Conservation (phyloP, 2,329 filamentous ascomycete genomes). For the Fusarium beomiforme region DNA sequence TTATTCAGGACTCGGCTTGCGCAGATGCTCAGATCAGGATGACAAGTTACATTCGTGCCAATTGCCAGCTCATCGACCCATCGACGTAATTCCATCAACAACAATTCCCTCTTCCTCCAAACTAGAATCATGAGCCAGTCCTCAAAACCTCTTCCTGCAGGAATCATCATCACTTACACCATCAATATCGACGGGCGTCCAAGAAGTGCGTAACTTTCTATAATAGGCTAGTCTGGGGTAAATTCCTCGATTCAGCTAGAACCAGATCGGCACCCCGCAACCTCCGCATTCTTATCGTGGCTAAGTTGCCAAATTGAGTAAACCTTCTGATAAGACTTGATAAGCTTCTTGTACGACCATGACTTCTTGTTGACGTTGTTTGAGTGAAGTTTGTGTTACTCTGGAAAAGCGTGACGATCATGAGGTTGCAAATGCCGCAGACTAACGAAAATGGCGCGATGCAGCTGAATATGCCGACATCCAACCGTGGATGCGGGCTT, state of each 20-base stretch:
- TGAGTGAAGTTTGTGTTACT: neutral
- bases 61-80: too few species aligned
- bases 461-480: neutral
- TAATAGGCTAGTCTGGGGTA: conserved; percentile 25
- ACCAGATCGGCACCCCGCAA: conserved; percentile 15
- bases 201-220: conserved; percentile 32
- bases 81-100: neutral
- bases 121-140: neutral
- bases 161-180: neutral
- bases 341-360: neutral
- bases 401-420: neutral
- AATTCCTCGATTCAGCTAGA: neutral
- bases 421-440: neutral
- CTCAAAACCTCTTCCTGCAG: fast-evolving
- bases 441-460: neutral
- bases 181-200: neutral
- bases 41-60: neutral
- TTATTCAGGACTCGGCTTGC: fast-evolving
- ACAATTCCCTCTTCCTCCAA: neutral
- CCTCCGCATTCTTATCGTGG: conserved; percentile 33
- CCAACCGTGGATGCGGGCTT: neutral
- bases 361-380: neutral
- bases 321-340: neutral
- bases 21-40: neutral
- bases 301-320: conserved; percentile 38